Base-by-base conservation (phyloP, 2,329 filamentous ascomycete genomes). In the Ilyonectria destructans region DNA sequence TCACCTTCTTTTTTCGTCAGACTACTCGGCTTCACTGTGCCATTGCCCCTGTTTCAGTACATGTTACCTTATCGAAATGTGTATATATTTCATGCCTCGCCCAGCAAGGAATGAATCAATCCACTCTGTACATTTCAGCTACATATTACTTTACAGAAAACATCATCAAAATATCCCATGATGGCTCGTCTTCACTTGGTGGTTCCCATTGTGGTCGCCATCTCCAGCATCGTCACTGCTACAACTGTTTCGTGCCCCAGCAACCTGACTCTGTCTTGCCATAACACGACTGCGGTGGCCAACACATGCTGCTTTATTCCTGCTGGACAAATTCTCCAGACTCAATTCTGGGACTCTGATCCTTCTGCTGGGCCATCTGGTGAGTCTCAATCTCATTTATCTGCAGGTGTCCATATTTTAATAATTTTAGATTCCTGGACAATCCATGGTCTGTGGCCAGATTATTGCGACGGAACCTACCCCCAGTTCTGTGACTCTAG, bases 331-430 rank as follows among this genome's bases (percentile, higher is more conserved):
- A 82, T 95, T 51, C 85, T 94, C 5, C 88, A 90, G 79, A 94
- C 93, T 2, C 92, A 95, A 74, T 94, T 95, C 81, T 95, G 92
- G 92, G 92, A 95, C 76, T 87, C 89, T 0, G 78, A 87, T 65
- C 91, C 92, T 1, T 83, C 86, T 1, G 87, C 88, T 3, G 92
- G 93, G 0, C 92, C 93, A 2, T 62, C 71, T 13, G 72, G 77
- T 77, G 31, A 52, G 65, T 63, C 15, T 0, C 1, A 1, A 2
- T 6, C 0, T 2, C 1, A 4, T 21, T 29, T n/a, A 17, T 26
- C 7, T 23, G 4, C 17, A 8, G 2, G 4, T 26, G 6, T 4
- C 4, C 9, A 9, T 6, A 10, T 19, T 10, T 57, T 74, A 19
- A 75, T 12, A 3, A 2, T 6, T 1, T 7, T 5, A 57, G 87